phyloP scores from a whole-genome alignment of 768 basidiomycete genomes.

The Dacryopinax primogenitus region DNA sequence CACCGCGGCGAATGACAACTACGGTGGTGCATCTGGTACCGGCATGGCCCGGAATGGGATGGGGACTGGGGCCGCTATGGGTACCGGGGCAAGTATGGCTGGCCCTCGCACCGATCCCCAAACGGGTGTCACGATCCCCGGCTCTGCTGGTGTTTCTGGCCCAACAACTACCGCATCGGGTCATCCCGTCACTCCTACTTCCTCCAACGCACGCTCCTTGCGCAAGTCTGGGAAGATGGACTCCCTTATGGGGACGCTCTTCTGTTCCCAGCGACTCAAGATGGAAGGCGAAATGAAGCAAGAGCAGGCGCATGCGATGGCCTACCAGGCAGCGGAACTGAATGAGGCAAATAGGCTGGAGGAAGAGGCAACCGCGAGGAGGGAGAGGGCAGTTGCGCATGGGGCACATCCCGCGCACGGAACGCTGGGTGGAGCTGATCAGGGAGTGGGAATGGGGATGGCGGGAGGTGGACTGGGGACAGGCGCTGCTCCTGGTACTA shows the following conservation, averaged over 20 bases:
- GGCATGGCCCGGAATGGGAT: not conserved
- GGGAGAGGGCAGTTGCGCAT: constrained; percentile 42
- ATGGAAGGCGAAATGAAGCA: not conserved
- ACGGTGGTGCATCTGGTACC: not conserved
- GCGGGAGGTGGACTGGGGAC: not conserved
- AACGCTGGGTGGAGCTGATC: constrained; percentile 22
- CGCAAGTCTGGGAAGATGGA: not conserved
- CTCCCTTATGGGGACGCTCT: not conserved
- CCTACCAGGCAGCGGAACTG: constrained; percentile 37
- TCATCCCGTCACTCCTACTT: not conserved
- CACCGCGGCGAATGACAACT: too few species aligned
- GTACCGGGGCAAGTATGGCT: not conserved
- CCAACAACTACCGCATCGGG: not conserved
- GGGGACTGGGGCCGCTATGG: not conserved
- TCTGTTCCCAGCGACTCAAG: not conserved
- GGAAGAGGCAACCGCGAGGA: constrained; percentile 36
- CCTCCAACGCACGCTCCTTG: not conserved
- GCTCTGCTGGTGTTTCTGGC: not conserved
- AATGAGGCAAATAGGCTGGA: constrained; percentile 44
- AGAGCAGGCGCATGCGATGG: constrained; percentile 33
- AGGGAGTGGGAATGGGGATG: not conserved
- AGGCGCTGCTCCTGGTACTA: not conserved
- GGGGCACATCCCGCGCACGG: constrained; percentile 33
- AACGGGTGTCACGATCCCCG: not conserved
- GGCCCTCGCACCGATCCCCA: not conserved